Base-by-base conservation (phyloP, 306 rosid genomes). In the Clitoria ternatea region DNA sequence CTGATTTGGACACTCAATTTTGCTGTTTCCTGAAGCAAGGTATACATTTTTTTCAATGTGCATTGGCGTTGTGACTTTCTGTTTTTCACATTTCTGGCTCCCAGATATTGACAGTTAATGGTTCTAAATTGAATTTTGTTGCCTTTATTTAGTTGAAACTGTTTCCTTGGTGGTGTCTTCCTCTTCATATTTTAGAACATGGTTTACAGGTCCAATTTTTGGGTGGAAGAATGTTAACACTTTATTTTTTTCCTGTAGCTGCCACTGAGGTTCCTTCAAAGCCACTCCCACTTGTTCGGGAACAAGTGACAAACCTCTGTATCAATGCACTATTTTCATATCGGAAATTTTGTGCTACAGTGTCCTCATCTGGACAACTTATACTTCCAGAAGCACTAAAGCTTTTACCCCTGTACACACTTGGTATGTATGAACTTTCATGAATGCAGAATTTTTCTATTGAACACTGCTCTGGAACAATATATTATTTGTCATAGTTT, bases 381-480 rank as follows among this genome's bases (percentile, higher is more conserved):
- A 94, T 94, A 73, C 97, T 94, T 73, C 99, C 99, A 0, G 97
- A 94, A 90, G 99, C 99, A 77, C 94, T 94, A 26, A 94, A 94
- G 87, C 96, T 94, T 71, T 87, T 94, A 79, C 99, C 99, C 52
- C 82, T 94, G 23, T 94, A 94, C 78, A 91, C 95, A 30, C 92
- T 91, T 22, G 99, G 97, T 94, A 87, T 42, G 81, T 73, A 30
- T 29, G 70, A 60, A 77, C 77, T 55, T 24, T 35, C 36, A 47
- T 23, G 54, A 40, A 60, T 70, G 26, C 27, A 18, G 24, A 37
- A 24, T n/a, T 35, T 36, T 80, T 73, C 56, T 47, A 48, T 64
- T 42, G 40, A 29, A 24, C 53, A 68, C 32, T 56, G 54, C 29
- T 57, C 7, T 49, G 44, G 8, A 72, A 48, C 22, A 44, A 69